Conservation (phyloP, 352 stramenopile species). For the Aphanomyces cochlioides region DNA sequence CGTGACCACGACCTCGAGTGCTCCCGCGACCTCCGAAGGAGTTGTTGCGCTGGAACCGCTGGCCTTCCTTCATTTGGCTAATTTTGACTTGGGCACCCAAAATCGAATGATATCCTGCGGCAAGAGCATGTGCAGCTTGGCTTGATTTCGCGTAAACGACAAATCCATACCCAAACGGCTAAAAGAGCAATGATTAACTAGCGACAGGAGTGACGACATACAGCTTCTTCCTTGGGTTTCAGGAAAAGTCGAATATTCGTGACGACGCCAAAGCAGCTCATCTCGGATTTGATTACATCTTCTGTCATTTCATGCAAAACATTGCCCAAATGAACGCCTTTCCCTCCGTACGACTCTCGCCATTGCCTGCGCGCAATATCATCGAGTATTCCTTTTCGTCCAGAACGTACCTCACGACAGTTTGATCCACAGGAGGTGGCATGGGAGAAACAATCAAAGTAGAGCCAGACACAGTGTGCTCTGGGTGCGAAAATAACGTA, state of each 20-base stretch:
- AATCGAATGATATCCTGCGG: constrained; percentile 1
- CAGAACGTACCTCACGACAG: constrained; percentile 1
- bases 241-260: constrained; percentile 4
- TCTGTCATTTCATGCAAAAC: constrained; percentile 25
- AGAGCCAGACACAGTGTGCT: neutral
- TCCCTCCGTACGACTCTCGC: constrained; percentile 1
- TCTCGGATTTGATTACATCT: constrained; percentile 26
- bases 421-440: constrained; percentile 10
- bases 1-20: neutral
- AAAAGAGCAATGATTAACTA: neutral
- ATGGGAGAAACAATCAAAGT: constrained; percentile 13
- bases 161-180: constrained; percentile 28
- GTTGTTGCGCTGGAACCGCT: neutral
- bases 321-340: constrained; percentile 27
- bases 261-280: constrained; percentile 26
- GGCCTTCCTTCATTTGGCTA: constrained; percentile 9
- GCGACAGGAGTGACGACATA: neutral
- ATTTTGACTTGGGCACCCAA: constrained; percentile 20
- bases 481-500: constrained; percentile 8
- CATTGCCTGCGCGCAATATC: neutral
- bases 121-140: constrained; percentile 1
- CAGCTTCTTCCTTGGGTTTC: constrained; percentile 24
- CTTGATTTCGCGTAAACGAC: neutral
- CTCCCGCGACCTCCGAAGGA: neutral
- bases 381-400: too few species aligned